Base-by-base conservation (phyloP, 768 basidiomycete species). In the Gymnopilus dilepis region DNA sequence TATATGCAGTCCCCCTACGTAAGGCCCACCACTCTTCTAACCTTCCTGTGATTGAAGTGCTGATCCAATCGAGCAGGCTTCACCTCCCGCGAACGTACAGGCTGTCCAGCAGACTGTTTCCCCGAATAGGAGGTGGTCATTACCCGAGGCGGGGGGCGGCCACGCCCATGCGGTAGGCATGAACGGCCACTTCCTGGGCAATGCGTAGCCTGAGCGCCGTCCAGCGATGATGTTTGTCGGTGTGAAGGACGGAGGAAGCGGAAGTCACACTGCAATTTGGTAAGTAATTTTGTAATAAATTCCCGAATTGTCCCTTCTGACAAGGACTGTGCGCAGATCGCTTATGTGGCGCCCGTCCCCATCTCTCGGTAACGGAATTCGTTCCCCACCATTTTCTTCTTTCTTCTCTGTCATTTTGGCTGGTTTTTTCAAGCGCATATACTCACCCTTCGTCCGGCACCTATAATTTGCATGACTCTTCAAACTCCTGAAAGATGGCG, bases 61-160 rank as follows among this genome's bases (percentile, higher is more conserved):
- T 22, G 17, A 19, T 26, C 34, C 9, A 15, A 22, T 33, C 22
- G 38, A 13, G 17, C 52, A 38, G 52, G 40, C 52, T 37, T 37
- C 40, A 15, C 24, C 33, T 37, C 21, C 34, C 30, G 22, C 37
- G 42, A 43, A 22, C 30, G 60, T 40, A 13, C 52, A 50, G n/a
- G 21, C 40, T 31, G 42, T 26, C 31, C 53, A 52, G 26, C 38
- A 52, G 11, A 60, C 21, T 47, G 17, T 59, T 21, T n/a, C 50
- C 24, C 57, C 40, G 31, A 57, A 60, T 56, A 62, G 67, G 56
- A 56, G 67, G 56, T 68, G 67, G 67, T 68, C 67, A 41, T 31
- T 68, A 33, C 67, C 67, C 17, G 63, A 66, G 17, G 58, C 61
- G 26, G 52, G 54, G 13, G 52, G 24, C 38, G 26, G 38, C 37